Base-by-base conservation (phyloP, 176 grass and related monocot genomes). In the Aegilops sharonensis region DNA sequence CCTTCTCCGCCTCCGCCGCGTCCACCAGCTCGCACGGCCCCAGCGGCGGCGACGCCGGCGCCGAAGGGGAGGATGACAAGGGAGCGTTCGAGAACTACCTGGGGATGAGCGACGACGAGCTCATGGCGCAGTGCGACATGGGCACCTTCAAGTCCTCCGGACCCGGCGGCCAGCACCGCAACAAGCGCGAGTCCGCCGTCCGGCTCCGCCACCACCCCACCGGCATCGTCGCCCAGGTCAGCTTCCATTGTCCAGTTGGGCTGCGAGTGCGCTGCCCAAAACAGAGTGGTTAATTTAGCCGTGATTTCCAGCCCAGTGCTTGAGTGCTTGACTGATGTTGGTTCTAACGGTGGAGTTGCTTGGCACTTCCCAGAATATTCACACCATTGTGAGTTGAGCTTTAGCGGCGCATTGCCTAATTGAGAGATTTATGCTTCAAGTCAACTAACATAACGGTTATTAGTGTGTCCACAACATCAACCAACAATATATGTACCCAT, bases 91-190 rank as follows among this genome's bases (percentile, higher is more conserved):
- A 67, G 1, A 68, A 92, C 77, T 95, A 95, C 88, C 34, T 98
- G 50, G 48, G 69, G 23, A 86, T 98, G 77, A 88, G 67, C 72
- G 97, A 98, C 50, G 87, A 91, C 9, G 92, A 95, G 68, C 87
- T 98, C 32, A 91, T 98, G 92, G 90, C 83, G 27, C 94, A 95
- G 94, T 95, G 95, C 88, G 78, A 92, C 31, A 84, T 94, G 90
- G 94, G 90, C 67, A 98, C 97, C 15, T 98, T 91, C 88, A 98
- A 98, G 86, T 61, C 97, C 4, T 91, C 93, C 25, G 94, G 97
- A 10, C 94, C 97, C 57, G 97, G 97, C 8, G 97, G 97, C 6
- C 97, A 96, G 85, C 97, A 98, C 87, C 97, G 97, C 43, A 98
- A 98, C 87, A 98, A 98, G 92, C 91, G 97, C 72, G 94, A 98